phyloP scores from a whole-genome alignment of 169 alveolate genomes.

The Eimeria brunetti region DNA sequence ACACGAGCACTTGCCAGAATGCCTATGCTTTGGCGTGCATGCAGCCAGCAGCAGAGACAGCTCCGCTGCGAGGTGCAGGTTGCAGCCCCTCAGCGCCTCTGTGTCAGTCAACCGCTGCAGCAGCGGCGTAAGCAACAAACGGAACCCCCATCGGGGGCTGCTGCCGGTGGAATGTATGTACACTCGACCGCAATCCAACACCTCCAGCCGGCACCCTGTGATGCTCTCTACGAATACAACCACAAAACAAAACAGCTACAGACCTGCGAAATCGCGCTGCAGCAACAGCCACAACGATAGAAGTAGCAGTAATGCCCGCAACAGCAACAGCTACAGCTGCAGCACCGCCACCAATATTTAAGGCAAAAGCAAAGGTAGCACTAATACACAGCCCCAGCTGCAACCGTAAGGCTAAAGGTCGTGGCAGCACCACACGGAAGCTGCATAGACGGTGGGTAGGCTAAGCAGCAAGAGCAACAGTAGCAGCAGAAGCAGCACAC shows the following conservation, averaged over 20 bases:
- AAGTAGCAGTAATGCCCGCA: neutral
- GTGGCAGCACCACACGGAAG: neutral
- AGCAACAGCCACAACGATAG: neutral
- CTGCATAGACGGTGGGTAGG: neutral
- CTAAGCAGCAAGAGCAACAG: neutral
- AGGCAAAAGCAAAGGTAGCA: neutral
- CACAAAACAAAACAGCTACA: neutral
- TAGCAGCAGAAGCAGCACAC: neutral
- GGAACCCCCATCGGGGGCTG: conserved; percentile 75
- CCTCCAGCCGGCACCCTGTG: conserved; percentile 49
- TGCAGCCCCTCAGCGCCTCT: conserved; percentile 61
- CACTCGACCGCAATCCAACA: conserved; percentile 46
- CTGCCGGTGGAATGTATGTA: conserved; percentile 39
- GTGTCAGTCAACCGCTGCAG: conserved; percentile 61
- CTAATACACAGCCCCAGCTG: neutral
- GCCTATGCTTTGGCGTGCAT: conserved; percentile 11
- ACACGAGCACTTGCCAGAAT: neutral
- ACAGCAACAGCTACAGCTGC: neutral
- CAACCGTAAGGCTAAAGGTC: neutral
- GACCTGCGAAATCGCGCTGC: neutral
- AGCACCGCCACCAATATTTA: neutral
- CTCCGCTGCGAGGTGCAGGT: conserved; percentile 69
- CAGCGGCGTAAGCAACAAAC: conserved; percentile 60
- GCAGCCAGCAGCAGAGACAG: conserved; percentile 71
- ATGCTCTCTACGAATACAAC: neutral